Evolutionary conservation across 305 asterid species (phyloP).

Genomic region (Solanum aculeatissimum): DNA sequence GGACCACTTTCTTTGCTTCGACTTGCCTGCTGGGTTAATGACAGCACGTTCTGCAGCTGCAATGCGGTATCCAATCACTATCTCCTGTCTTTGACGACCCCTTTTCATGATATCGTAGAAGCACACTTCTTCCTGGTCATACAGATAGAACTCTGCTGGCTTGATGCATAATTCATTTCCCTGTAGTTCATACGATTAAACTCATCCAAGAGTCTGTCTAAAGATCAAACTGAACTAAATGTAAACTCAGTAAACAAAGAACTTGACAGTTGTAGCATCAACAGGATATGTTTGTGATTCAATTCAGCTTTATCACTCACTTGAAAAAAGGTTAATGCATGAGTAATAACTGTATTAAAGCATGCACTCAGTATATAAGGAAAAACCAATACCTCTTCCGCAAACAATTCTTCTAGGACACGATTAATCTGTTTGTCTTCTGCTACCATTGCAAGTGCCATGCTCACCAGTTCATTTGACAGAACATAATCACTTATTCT

Average conservation of each 20-base stretch:
- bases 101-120: conserved; percentile 76
- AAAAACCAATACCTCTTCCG: conserved; percentile 58
- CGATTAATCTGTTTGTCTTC: conserved; percentile 97
- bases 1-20: conserved; percentile 64
- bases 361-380: not conserved
- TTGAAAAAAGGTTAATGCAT: not conserved
- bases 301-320: not conserved
- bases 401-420: conserved; percentile 93
- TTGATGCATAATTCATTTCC: conserved; percentile 96
- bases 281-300: not conserved
- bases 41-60: conserved; percentile 74
- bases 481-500: conserved; percentile 90
- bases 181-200: conserved; percentile 24
- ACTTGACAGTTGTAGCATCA: not conserved
- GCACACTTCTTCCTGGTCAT: conserved; percentile 88
- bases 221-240: not conserved
- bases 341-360: not conserved
- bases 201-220: not conserved
- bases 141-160: conserved; percentile 88
- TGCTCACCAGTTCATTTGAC: conserved; percentile 95
- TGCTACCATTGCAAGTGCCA: conserved; percentile 98
- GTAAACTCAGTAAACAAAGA: not conserved
- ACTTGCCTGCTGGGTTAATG: conserved; percentile 69
- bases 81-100: conserved; percentile 76
- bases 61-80: conserved; percentile 80